Conservation (phyloP, 768 basidiomycete genomes). For the Melanogaster broomeanus region DNA sequence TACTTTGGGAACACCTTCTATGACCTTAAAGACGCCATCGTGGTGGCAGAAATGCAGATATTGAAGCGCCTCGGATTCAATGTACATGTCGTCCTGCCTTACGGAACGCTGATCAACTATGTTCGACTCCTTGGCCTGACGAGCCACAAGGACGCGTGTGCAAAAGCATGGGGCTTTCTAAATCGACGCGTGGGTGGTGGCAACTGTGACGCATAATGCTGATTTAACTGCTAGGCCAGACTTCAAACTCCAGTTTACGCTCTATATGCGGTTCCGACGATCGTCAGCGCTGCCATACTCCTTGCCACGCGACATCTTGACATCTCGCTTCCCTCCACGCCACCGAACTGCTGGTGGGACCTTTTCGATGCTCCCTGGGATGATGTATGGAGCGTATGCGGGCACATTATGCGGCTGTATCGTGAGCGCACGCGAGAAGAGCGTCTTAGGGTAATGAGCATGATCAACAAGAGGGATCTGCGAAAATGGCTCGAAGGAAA, state of each 20-base stretch:
- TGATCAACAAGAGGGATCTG: slow-evolving; percentile 78
- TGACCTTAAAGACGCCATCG: slow-evolving; percentile 90
- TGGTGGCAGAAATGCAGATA: slow-evolving; percentile 96
- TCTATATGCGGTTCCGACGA: slow-evolving; percentile 83
- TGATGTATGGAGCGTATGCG: slow-evolving; percentile 84
- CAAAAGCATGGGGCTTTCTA: slow-evolving; percentile 88
- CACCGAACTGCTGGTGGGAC: slow-evolving; percentile 87
- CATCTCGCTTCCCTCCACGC: slow-evolving; percentile 71
- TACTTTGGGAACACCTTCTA: slow-evolving; percentile 91
- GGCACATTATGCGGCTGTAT: slow-evolving; percentile 84
- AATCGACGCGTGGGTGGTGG: slow-evolving; percentile 90
- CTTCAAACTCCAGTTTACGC: slow-evolving; percentile 94
- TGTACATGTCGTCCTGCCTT: slow-evolving; percentile 89
- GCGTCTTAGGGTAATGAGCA: slow-evolving; percentile 48
- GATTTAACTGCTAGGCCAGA: slow-evolving; percentile 41
- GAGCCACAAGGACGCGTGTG: slow-evolving; percentile 66
- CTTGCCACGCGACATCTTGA: slow-evolving; percentile 72
- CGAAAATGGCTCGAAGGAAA: slow-evolving; percentile 78
- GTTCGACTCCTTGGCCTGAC: slow-evolving; percentile 87
- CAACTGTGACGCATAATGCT: not conserved
- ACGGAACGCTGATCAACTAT: slow-evolving; percentile 94
- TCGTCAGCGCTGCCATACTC: slow-evolving; percentile 88
- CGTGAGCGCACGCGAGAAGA: slow-evolving; percentile 48
- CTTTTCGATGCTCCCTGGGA: slow-evolving; percentile 92
- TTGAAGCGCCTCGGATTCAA: slow-evolving; percentile 96